A percentile compares a stretch with the other conserved stretches of the same genome.
These are phyloP conservation scores for Ampelomyces quisqualis DNA, from an alignment of 2,329 filamentous ascomycete species.

Conservation along the genomic window DNA sequence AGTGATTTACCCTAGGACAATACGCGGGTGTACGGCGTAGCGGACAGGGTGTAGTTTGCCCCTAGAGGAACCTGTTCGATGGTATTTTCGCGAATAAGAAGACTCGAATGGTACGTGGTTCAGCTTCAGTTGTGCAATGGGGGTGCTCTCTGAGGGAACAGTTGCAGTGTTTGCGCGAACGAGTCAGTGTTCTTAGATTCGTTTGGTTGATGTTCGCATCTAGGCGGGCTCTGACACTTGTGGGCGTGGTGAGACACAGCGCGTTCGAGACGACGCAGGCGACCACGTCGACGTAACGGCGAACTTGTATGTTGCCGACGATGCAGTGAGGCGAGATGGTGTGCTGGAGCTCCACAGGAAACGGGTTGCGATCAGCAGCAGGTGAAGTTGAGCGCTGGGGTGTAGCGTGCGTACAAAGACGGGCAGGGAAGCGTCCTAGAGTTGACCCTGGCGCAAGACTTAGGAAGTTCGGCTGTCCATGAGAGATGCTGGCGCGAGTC, in stretches of 20 bases:
- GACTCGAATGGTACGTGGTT: too few species aligned
- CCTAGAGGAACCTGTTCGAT: neutral
- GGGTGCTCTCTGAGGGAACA: neutral
- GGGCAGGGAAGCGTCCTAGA: conserved; percentile 14
- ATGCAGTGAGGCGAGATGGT: conserved; percentile 4
- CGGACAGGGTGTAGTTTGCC: conserved; percentile 10
- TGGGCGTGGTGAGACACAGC: conserved; percentile 37
- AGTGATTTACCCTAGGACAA: conserved; percentile 18
- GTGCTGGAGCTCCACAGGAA: too few species aligned
- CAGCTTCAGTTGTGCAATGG: too few species aligned
- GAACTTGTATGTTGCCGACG: neutral
- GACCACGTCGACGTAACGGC: too few species aligned
- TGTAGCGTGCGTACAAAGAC: conserved; percentile 22
- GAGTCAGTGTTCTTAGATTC: conserved; percentile 8
- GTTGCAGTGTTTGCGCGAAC: conserved; percentile 10
- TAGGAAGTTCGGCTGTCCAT: conserved; percentile 20
- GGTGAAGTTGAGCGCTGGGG: conserved; percentile 3
- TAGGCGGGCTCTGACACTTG: conserved; percentile 28
- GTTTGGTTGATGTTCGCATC: conserved; percentile 2
- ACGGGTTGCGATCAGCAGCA: conserved; percentile 17
- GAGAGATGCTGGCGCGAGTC: conserved; percentile 18
- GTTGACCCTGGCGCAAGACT: conserved; percentile 25
- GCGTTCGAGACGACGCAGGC: too few species aligned
- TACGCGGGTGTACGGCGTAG: conserved; percentile 27
- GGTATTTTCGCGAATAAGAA: neutral